Percentiles rank a stretch among this genome's conserved stretches.
phyloP scores from a whole-genome alignment of 192 early-diverging fungal genomes.

The Borealophlyctis nickersoniae region DNA sequence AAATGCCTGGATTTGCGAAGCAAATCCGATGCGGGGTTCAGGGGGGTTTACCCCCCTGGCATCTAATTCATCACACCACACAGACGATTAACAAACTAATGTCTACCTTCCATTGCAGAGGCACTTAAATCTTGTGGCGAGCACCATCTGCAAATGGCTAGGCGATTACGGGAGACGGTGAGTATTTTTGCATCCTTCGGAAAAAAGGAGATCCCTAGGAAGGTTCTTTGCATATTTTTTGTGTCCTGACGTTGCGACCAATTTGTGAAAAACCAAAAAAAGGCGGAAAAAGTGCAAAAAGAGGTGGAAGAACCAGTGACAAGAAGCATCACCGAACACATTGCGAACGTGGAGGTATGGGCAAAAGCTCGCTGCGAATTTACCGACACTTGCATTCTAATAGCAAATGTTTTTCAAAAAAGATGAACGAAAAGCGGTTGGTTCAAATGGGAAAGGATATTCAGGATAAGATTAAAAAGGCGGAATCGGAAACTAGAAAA shows the following conservation, averaged over 20 bases:
- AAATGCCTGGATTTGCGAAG: not conserved
- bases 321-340: slow-evolving; percentile 25
- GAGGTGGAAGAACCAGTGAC: slow-evolving; percentile 27
- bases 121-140: slow-evolving; percentile 18
- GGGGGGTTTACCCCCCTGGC: too few relatives aligned
- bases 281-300: slow-evolving; percentile 17
- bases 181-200: too few relatives aligned
- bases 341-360: slow-evolving; percentile 13
- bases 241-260: too few relatives aligned
- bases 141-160: slow-evolving; percentile 20
- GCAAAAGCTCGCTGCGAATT: not conserved
- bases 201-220: not conserved
- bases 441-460: slow-evolving; percentile 19
- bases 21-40: too few relatives aligned
- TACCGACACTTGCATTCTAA: not conserved
- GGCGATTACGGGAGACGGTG: slow-evolving; percentile 13
- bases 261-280: not conserved
- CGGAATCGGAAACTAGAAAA: slow-evolving; percentile 10
- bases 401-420: not conserved
- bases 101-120: slow-evolving; percentile 4
- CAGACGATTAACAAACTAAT: not conserved
- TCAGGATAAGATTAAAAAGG: slow-evolving; percentile 28
- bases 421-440: slow-evolving; percentile 21
- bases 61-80: not conserved
- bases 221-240: not conserved